Conservation (phyloP, 2,329 filamentous ascomycete species). For the Nemania sp. region DNA sequence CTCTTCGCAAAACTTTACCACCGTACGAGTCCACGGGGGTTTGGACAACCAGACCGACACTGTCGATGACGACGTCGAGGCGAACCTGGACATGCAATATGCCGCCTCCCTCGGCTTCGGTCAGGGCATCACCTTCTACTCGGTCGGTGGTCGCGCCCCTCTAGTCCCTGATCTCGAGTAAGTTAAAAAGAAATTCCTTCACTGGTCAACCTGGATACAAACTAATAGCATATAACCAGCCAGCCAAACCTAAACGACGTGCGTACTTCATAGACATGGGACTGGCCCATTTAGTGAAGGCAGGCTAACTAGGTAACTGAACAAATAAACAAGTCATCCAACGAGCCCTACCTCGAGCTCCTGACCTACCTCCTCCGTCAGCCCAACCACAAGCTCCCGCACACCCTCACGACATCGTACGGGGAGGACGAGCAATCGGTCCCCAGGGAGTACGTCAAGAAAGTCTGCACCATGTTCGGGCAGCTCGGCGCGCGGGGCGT, state of each 20-base stretch:
- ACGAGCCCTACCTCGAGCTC: conserved; percentile 38
- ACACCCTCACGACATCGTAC: conserved; percentile 35
- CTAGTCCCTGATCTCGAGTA: conserved; percentile 54
- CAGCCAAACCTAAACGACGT: conserved; percentile 32
- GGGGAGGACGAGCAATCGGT: conserved; percentile 38
- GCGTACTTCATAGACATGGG: neutral
- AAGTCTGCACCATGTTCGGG: conserved; percentile 36
- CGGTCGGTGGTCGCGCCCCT: conserved; percentile 57
- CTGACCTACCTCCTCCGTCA: conserved; percentile 35
- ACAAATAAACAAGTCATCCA: conserved; percentile 46
- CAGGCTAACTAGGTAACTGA: conserved; percentile 24
- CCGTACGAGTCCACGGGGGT: conserved; percentile 60
- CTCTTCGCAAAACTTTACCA: conserved; percentile 57
- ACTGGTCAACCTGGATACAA: conserved; percentile 7
- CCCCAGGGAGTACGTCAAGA: conserved; percentile 34
- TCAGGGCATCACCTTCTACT: conserved; percentile 14
- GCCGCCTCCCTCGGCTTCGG: conserved; percentile 14
- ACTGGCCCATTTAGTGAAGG: no score
- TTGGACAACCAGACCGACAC: conserved; percentile 51
- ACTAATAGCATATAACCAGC: conserved; percentile 17
- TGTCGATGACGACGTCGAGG: conserved; percentile 51
- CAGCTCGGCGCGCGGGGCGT: conserved; percentile 37
- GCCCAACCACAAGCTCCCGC: conserved; percentile 34
- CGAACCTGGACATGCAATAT: conserved; percentile 63
- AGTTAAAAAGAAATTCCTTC: conserved; percentile 7